A percentile compares a stretch with the other conserved stretches of the same genome.
These are phyloP conservation scores for Colletotrichum filicis DNA, from an alignment of 2,329 filamentous ascomycete genomes.

Conservation along the genomic window DNA sequence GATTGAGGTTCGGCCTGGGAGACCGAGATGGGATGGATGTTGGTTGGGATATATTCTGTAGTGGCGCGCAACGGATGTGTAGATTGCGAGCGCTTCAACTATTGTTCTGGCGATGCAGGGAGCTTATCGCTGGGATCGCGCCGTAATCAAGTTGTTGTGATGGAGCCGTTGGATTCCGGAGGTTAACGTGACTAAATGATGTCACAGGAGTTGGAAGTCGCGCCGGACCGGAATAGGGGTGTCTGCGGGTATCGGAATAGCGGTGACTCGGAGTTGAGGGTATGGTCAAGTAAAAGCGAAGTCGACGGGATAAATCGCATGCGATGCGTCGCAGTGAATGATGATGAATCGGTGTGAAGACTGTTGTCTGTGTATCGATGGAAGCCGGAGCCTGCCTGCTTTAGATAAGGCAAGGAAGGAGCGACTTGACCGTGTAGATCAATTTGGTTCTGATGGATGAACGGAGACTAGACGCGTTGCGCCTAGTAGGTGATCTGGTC, in stretches of 20 bases:
- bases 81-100: not conserved
- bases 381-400: slow-evolving; percentile 26
- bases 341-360: slow-evolving; percentile 3
- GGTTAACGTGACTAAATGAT: slow-evolving; percentile 34
- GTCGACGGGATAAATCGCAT: slow-evolving; percentile 11
- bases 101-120: not conserved
- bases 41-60: slow-evolving; percentile 15
- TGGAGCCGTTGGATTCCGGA: slow-evolving; percentile 29
- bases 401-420: slow-evolving; percentile 27
- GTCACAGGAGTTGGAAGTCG: slow-evolving; percentile 33
- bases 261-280: slow-evolving; percentile 18
- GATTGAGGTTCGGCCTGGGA: slow-evolving; percentile 20
- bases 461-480: slow-evolving; percentile 37
- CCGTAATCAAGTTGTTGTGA: slow-evolving; percentile 23
- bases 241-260: slow-evolving; percentile 13
- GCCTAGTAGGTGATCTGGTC: slow-evolving; percentile 35
- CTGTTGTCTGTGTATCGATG: slow-evolving; percentile 27
- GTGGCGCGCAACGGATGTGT: not conserved
- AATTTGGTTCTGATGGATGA: slow-evolving; percentile 22
- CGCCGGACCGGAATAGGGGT: slow-evolving; percentile 22
- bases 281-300: not conserved
- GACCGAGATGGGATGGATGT: slow-evolving; percentile 9
- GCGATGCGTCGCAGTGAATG: slow-evolving; percentile 14
- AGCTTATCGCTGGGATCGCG: slow-evolving; percentile 33
- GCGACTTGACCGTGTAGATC: slow-evolving; percentile 35